Evolutionary conservation across 495 filamentous ascomycete genomes (phyloP).

Genomic region (Aspergillus nanangensis): DNA sequence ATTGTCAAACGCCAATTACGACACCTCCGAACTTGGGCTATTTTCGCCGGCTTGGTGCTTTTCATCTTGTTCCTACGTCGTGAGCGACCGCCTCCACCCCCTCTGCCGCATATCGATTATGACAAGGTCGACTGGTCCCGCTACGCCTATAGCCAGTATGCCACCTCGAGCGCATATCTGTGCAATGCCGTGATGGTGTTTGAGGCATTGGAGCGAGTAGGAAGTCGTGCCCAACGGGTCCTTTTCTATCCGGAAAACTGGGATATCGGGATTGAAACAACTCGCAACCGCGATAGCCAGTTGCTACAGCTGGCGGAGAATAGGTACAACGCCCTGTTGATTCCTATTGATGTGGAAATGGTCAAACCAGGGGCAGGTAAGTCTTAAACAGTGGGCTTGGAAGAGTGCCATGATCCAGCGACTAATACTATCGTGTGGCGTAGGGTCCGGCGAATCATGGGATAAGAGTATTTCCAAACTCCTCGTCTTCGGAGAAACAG

Average conservation of each 20-base stretch:
- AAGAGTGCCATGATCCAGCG: background rate
- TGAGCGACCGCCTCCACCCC: conserved; percentile 17
- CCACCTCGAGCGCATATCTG: conserved; percentile 61
- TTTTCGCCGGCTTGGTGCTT: conserved; percentile 25
- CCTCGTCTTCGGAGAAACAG: conserved; percentile 63
- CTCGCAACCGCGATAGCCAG: conserved; percentile 45
- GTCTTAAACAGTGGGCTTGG: background rate
- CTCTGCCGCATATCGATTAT: conserved; percentile 33
- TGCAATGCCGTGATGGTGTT: conserved; percentile 78
- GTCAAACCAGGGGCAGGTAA: conserved; percentile 38
- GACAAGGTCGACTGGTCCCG: conserved; percentile 53
- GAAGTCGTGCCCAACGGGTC: conserved; percentile 59
- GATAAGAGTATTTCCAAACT: conserved; percentile 64
- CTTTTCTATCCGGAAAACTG: conserved; percentile 63
- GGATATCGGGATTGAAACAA: conserved; percentile 36
- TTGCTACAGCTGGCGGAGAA: conserved; percentile 56
- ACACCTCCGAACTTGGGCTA: conserved; percentile 33
- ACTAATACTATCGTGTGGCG: background rate
- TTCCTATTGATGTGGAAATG: conserved; percentile 55
- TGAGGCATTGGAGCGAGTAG: conserved; percentile 54
- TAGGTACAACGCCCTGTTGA: conserved; percentile 55
- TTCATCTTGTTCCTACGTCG: conserved; percentile 29
- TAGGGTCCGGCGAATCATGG: conserved; percentile 43
- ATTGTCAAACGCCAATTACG: conserved; percentile 35
- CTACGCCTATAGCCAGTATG: conserved; percentile 70